Conservation (phyloP, 768 basidiomycete species). For the Dacryopinax spathularia region DNA sequence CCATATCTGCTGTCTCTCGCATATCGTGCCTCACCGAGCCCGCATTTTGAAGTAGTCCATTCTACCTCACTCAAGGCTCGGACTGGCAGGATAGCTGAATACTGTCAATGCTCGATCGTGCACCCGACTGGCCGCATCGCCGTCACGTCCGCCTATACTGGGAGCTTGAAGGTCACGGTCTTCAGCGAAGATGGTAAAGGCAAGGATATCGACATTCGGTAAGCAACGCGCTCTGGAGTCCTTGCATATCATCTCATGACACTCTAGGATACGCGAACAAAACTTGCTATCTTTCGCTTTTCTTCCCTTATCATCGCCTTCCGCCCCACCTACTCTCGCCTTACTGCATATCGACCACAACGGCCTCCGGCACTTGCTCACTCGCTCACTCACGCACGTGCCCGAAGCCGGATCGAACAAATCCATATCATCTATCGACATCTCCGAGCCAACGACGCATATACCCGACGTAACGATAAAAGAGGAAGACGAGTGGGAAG, state of each 20-base stretch:
- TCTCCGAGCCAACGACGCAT: neutral
- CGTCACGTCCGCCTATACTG: slow-evolving; percentile 50
- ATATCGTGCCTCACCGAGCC: slow-evolving; percentile 22
- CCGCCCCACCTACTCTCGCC: slow-evolving; percentile 37
- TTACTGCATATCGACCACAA: slow-evolving; percentile 53
- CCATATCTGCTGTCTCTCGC: slow-evolving; percentile 53
- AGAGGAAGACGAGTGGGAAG: neutral
- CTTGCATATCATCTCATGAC: neutral
- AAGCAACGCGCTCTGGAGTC: neutral
- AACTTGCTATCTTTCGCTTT: slow-evolving; percentile 57
- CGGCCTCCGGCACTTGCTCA: slow-evolving; percentile 21
- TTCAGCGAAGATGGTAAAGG: slow-evolving; percentile 28
- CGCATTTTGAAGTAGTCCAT: slow-evolving; percentile 7
- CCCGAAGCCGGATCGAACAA: neutral
- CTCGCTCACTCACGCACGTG: slow-evolving; percentile 3
- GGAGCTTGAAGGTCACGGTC: slow-evolving; percentile 51
- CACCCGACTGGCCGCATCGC: slow-evolving; percentile 47
- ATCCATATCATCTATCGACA: neutral
- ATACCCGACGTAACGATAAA: neutral
- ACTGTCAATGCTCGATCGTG: slow-evolving; percentile 54
- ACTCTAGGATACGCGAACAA: slow-evolving; percentile 43
- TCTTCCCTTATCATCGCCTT: slow-evolving; percentile 28
- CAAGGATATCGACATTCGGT: slow-evolving; percentile 17
- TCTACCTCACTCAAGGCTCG: slow-evolving; percentile 41
- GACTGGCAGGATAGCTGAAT: slow-evolving; percentile 49